Evolutionary conservation across 352 stramenopile species (phyloP), one percentile per base, ranked within the genome.

Genomic region (Phytophthora pseudosyringae): DNA sequence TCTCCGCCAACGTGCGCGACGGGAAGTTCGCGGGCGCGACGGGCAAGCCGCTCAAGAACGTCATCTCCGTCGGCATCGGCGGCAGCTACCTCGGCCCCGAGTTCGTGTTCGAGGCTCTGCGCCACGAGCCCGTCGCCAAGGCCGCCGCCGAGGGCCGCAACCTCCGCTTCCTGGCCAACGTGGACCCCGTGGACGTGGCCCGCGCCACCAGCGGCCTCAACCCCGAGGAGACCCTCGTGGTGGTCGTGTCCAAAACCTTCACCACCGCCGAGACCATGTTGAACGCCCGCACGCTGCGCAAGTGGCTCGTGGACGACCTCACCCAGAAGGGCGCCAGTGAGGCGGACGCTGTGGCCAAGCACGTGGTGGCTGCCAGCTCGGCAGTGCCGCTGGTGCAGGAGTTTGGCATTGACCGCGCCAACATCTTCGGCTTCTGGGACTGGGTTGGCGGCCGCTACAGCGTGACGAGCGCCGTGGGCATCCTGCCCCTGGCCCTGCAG

Each of bases 211-310:
- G 74, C 40, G 91, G 94, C n/a, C 78, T 99, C 5, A 86, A 99
- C 81, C 91, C 97, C 0, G 97, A 98, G 72, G 89, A 95, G 48
- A 99, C 98, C 3, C 76, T 99, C 5, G 91, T 99, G 40, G 84
- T 99, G 38, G 90, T 99, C 49, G 96, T 99, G 36, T 98, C 89
- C 64, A 99, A 99, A 81, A 99, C 96, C 2, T 99, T 99, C 74
- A 99, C 97, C 11, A 99, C 97, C 6, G 95, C 97, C 15, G 98
- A 99, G 82, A 99, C 97, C 31, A 99, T 99, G 97, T 88, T 99
- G 21, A 99, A 99, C 75, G 97, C 97, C 25, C 84, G 93, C 54
- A 99, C 95, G 36, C 80, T 99, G 46, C 93, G 95, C 66, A 89
- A 97, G 68, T 99, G 97, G 97, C 80, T 99, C 29, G 74, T 98